Evolutionary conservation across 2,329 filamentous ascomycete species (phyloP), one percentile per base, ranked within the genome.

Genomic region (Stromatinia cepivora): DNA sequence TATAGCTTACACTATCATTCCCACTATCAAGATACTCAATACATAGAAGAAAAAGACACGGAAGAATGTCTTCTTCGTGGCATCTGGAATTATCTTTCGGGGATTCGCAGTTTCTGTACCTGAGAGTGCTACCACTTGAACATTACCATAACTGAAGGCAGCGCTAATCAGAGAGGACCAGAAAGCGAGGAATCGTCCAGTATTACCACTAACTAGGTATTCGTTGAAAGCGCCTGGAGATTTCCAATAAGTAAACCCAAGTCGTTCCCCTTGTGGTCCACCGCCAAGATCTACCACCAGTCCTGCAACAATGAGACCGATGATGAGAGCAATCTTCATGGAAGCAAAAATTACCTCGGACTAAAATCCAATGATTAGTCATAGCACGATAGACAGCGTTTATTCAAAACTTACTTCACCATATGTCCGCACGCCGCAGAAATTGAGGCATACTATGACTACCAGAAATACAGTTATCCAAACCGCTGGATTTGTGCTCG

Each of bases 221-320:
- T 90, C 85, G 50, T 88, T 87, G 72, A 91, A 90, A 0, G 89
- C 87, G 0, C 89, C 90, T 0, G 90, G 90, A 42, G 88, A 79
- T 57, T 82, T 85, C 91, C 90, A 93, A 79, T 91, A 92, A 52
- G 82, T 80, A 78, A 92, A 92, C 1, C 90, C 90, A 68, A 87
- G 83, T 11, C 84, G 81, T 25, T 86, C 82, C 0, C 83, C 84
- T 22, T 86, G 86, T 0, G 88, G 85, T 1, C 87, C 83, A 58
- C 88, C 88, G 36, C 88, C 88, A 3, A 89, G 83, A 73, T 88
- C 85, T 73, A 90, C 87, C 69, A 90, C 82, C 42, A 90, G 79
- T 71, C 84, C 86, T 73, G 89, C 84, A 66, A 89, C 82, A 75
- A 88, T 88, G 67, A 92, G 80, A 64, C 87, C 86, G 70, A 90